Evolutionary conservation across 805 yeast species (phyloP), one percentile per base, ranked within the genome.

Genomic region (Yamadazyma endophytica): DNA sequence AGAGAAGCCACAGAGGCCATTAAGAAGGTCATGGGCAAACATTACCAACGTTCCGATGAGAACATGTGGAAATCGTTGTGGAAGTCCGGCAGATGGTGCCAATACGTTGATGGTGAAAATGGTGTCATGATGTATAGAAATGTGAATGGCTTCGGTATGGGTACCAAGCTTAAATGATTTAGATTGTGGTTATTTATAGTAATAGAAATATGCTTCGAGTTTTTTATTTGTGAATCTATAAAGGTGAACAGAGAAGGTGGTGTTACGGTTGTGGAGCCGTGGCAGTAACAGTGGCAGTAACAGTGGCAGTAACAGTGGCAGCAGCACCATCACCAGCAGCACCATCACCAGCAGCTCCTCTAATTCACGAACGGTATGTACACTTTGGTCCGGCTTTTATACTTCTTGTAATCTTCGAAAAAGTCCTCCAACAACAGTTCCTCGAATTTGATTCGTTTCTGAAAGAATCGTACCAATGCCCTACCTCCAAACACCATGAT

Each of bases 21-120:
- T 59, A 76, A 79, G 64, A 76, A 79, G 58, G 90, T 82, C 39
- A 80, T 85, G 92, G 95, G 95, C 47, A 71, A 74, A 43, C 87
- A 82, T 59, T 86, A 85, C 67, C 70, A 68, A 39, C 61, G 72
- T 49, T 62, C 70, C 33, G 79, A 70, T 43, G 85, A 84, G 58
- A 82, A 74, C 68, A 81, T 86, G 87, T 77, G 83, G 77, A 52
- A 56, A 32, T 63, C 79, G 24, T 70, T 74, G 48, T 86, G 83
- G 70, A 77, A 76, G 47, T 57, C 73, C 24, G 76, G 73, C 23
- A 72, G 86, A 65, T 50, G 63, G 46, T 81, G 88, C 50, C 87
- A 81, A 54, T 81, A 73, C 43, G 85, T 81, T 35, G 88, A 79
- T 40, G 87, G 84, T 48, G 77, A 76, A 40, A 68, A 73, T 43